Evolutionary conservation across 2,329 filamentous ascomycete genomes (phyloP), one percentile per base, ranked within the genome.

Genomic region (Ophiocordyceps sinensis): DNA sequence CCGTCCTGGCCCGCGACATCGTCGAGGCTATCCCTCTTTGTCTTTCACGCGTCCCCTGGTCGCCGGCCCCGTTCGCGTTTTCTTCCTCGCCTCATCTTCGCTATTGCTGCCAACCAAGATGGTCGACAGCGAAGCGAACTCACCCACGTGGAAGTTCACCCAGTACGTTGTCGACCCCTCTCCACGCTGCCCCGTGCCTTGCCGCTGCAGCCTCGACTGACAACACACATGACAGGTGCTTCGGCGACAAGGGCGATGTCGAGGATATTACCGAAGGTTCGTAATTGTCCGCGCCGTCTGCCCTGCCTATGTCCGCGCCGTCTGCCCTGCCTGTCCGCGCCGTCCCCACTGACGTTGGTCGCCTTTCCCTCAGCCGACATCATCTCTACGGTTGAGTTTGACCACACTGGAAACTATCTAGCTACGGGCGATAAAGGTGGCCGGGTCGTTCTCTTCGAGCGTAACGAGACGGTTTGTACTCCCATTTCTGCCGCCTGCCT

Each of bases 111-210:
- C 53, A 49, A 54, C 55, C 68, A 89, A 82, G 71, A 95, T 96
- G 88, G 88, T 91, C 73, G 88, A 95, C 77, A 83, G 82, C 71
- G 87, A 94, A 71, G 75, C 83, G 68, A 86, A 79, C 74, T 82
- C 85, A 70, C 88, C 88, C 62, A 96, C 88, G 68, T 96, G 89
- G 89, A 96, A 96, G 75, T 96, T 96, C 71, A 96, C 89, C 66
- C 89, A 96, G 88, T 94, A 84, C 66, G 86, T 32, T 44, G 38
- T 35, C 23, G 28, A 40, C 28, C 40, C 41, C 19, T 29, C 29
- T 41, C 38, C 9, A 21, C 14, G 38, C 15, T 17, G 17, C 34
- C 34, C 32, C n/a, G 32, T 34, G 34, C 34, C 34, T 13, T 7
- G 15, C 17, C 17, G 14, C 11, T 19, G 11, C 17, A 11, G 15